Percentiles rank a stretch among this genome's conserved stretches.
Evolutionary conservation across 805 yeast genomes (phyloP).

Genomic region (Metschnikowia bowlesiae): DNA sequence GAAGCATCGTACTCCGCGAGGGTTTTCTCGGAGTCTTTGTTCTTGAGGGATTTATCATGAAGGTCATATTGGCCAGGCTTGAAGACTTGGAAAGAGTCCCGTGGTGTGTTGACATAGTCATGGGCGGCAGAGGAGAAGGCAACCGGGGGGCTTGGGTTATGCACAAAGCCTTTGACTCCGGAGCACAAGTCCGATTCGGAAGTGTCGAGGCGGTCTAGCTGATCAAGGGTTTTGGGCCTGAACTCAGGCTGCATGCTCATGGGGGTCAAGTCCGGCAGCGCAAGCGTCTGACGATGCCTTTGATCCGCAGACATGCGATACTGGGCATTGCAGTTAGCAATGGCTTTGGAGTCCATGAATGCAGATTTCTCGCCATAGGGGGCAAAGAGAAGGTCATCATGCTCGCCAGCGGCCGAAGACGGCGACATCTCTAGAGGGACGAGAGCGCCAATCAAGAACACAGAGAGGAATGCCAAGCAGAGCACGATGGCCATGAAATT

Average conservation of each 20-base stretch:
- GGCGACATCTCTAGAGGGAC: background rate
- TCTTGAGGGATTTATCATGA: background rate
- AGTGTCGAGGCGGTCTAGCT: background rate
- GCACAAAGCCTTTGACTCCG: background rate
- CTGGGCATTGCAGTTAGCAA: background rate
- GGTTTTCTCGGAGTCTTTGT: constrained; percentile 3
- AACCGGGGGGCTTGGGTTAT: constrained; percentile 2
- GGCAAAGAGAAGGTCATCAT: background rate
- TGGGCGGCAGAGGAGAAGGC: background rate
- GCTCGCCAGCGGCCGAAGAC: background rate
- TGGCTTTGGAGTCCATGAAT: background rate
- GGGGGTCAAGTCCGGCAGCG: constrained; percentile 1
- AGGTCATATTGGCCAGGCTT: background rate
- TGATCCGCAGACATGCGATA: background rate
- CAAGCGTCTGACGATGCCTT: background rate
- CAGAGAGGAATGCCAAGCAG: background rate
- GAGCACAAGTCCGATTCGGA: background rate
- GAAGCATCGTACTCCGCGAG: constrained; percentile 1
- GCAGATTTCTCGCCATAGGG: background rate
- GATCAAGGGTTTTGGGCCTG: background rate
- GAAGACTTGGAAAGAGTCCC: background rate
- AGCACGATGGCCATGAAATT: background rate
- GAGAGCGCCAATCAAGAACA: background rate
- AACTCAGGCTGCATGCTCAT: constrained; percentile 1
- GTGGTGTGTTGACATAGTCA: background rate